These are phyloP conservation scores for Dictyostelium capitatum DNA, from an alignment of 78 protist species.

Conservation along the genomic window DNA sequence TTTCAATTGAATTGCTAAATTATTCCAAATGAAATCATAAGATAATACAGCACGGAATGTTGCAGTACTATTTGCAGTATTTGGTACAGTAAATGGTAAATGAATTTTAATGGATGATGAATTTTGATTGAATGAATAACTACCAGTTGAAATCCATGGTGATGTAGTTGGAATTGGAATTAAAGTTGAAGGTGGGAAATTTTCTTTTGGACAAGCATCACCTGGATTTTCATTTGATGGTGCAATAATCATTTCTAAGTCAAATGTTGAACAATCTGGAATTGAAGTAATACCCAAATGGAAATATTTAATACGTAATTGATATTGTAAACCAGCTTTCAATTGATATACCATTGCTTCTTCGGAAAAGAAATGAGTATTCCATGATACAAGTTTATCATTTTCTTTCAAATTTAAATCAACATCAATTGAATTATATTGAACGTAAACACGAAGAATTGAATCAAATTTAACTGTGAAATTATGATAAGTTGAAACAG, in stretches of 20 bases:
- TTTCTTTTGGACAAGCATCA: slow-evolving; percentile 1
- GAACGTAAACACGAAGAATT: slow-evolving; percentile 27
- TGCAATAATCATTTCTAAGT: slow-evolving; percentile 15
- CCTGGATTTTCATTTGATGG: slow-evolving; percentile 42
- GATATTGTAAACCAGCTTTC: background rate
- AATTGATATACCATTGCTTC: slow-evolving; percentile 41
- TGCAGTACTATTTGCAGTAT: background rate
- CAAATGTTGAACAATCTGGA: slow-evolving; percentile 9
- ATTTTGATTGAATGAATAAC: slow-evolving; percentile 10
- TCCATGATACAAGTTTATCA: slow-evolving; percentile 16
- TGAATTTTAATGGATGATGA: background rate
- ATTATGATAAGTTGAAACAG: background rate
- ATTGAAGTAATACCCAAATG: slow-evolving; percentile 1
- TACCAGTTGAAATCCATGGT: background rate
- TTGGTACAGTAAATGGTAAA: slow-evolving; percentile 20
- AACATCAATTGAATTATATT: slow-evolving; percentile 35
- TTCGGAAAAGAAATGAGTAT: slow-evolving; percentile 18
- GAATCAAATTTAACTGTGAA: slow-evolving; percentile 1
- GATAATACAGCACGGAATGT: slow-evolving; percentile 46
- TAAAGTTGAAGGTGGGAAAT: background rate
- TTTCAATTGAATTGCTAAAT: slow-evolving; percentile 8
- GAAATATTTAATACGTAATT: slow-evolving; percentile 2
- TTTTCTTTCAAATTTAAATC: slow-evolving; percentile 41
- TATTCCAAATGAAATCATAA: slow-evolving; percentile 66
- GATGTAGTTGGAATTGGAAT: background rate